Conservation (phyloP, 352 stramenopile genomes). For the Pythium phragmiticola region DNA sequence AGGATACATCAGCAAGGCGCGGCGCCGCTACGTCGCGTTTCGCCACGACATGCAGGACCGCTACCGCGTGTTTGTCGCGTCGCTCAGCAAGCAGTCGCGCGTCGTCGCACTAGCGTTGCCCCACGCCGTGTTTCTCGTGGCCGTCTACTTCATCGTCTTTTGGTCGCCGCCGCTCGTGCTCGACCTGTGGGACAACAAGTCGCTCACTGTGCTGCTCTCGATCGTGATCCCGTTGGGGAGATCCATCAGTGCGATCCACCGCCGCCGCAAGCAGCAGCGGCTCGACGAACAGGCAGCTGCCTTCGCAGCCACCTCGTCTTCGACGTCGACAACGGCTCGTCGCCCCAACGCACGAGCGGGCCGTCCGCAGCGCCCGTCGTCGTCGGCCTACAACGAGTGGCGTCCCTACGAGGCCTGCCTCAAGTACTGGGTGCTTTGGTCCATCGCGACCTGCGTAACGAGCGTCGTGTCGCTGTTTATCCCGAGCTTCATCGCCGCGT, state of each 20-base stretch:
- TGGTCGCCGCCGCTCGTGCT: conserved; percentile 48
- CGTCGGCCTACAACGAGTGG: conserved; percentile 43
- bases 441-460: conserved; percentile 40
- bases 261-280: conserved; percentile 37
- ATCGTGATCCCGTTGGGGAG: conserved; percentile 66
- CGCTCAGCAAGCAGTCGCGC: conserved; percentile 70
- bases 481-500: conserved; percentile 55
- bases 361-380: neutral
- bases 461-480: conserved; percentile 68
- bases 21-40: conserved; percentile 51
- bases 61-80: conserved; percentile 68
- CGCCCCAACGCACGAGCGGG: neutral
- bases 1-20: conserved; percentile 62
- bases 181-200: conserved; percentile 55
- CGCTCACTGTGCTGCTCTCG: conserved; percentile 56
- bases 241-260: conserved; percentile 61
- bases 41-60: conserved; percentile 49
- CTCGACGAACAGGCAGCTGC: conserved; percentile 13
- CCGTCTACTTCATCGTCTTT: conserved; percentile 57
- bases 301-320: too few species aligned
- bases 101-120: conserved; percentile 59
- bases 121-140: conserved; percentile 59
- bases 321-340: neutral
- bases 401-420: conserved; percentile 70
- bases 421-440: conserved; percentile 87